Base-by-base conservation (phyloP, 2,329 filamentous ascomycete genomes). In the Blumeriella jaapii region DNA sequence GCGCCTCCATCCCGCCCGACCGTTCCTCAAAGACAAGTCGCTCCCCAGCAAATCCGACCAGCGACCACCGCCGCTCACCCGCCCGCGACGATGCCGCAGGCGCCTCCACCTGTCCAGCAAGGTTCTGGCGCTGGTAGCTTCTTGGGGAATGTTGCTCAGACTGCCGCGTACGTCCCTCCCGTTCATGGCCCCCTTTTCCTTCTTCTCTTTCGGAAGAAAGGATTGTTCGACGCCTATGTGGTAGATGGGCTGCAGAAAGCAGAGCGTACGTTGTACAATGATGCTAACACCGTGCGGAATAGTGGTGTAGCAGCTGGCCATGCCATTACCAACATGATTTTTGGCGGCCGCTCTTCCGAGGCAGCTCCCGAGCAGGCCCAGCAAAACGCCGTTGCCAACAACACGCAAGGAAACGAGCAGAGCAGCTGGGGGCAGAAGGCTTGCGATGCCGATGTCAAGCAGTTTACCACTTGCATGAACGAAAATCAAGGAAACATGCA, bases 281-380 rank as follows among this genome's bases (percentile, higher is more conserved):
- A 24, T n/a, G 10, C 22, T 9, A 24, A 8, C 4, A 8, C 12
- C 16, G 12, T 19, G n/a, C n/a, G n/a, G n/a, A n/a, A n/a, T n/a
- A 96, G 89, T 57, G 91, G 91, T 76, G 91, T 96, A 55, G 91
- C 91, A 52, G 80, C 96, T 59, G 91, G 91, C 46, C 86, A 96
- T 64, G 89, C 86, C 54, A 80, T 96, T 61, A 84, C 86, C 55
- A 82, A 86, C 46, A 65, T 91, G n/a, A n/a, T n/a, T 59, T 96
- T 96, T 68, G 62, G 71, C 54, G 86, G 86, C 58, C 77, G 81
- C 53, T 71, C 72, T 51, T 74, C 62, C 40, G 56, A 65, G 45
- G 69, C 74, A 29, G 66, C 65, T 25, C 65, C 65, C 31, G 72
- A 75, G 44, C 52, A 63, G 29, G 39, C 48, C 45, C 67, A 60